These are phyloP conservation scores for Strombidium stylifer DNA, from an alignment of 73 alveolate genomes.

Conservation along the genomic window DNA sequence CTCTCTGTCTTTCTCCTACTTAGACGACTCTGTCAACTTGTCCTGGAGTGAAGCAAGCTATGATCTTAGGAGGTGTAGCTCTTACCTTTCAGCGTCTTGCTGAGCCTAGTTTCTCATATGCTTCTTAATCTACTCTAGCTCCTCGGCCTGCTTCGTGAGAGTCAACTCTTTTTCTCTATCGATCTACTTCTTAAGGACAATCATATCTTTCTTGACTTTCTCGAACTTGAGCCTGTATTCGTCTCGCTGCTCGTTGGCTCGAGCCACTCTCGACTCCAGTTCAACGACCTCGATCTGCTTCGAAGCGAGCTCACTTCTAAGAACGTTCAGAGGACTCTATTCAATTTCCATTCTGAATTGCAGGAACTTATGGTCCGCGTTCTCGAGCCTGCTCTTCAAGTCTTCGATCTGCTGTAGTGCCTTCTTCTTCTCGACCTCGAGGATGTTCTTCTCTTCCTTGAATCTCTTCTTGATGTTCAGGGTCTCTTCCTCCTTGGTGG, in stretches of 20 bases:
- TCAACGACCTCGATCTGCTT: constrained; percentile 74
- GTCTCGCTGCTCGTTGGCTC: constrained; percentile 62
- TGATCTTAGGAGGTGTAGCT: constrained; percentile 69
- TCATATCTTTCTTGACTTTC: constrained; percentile 68
- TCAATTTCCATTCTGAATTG: constrained; percentile 75
- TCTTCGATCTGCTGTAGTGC: constrained; percentile 58
- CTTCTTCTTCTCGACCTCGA: constrained; percentile 62
- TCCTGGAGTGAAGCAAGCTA: constrained; percentile 38
- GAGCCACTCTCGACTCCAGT: constrained; percentile 56
- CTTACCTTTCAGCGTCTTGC: constrained; percentile 78
- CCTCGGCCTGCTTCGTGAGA: constrained; percentile 78
- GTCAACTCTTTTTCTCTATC: constrained; percentile 78
- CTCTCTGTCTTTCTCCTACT: background rate
- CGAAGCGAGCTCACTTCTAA: constrained; percentile 78
- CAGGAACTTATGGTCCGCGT: constrained; percentile 64
- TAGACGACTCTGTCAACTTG: constrained; percentile 1
- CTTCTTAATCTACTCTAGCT: constrained; percentile 74
- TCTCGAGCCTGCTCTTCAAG: constrained; percentile 60
- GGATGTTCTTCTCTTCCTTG: constrained; percentile 72
- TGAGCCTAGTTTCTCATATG: constrained; percentile 65
- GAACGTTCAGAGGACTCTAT: constrained; percentile 69
- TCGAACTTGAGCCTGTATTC: constrained; percentile 57
- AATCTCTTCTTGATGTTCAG: constrained; percentile 69
- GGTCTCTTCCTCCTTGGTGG: constrained; percentile 90
- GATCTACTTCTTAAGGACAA: constrained; percentile 61